Conservation (phyloP, 192 early-diverging fungal genomes). For the Entomortierella lignicola region DNA sequence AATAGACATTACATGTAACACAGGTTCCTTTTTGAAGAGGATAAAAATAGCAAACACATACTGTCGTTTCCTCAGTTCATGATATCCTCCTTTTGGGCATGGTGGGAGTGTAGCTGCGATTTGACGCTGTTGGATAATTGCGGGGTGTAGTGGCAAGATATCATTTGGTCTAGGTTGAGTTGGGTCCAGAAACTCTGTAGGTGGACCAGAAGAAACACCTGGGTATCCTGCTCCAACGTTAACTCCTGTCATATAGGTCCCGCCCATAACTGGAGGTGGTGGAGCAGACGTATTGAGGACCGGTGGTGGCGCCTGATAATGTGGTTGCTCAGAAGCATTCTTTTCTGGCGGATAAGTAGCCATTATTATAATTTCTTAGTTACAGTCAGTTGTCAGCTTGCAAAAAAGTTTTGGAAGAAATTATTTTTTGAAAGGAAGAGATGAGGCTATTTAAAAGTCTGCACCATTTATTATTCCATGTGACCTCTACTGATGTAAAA, state of each 20-base stretch:
- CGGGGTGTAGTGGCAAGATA: conserved; percentile 42
- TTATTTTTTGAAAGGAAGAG: no score
- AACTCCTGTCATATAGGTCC: not conserved
- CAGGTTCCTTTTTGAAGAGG: not conserved
- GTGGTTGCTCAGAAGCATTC: not conserved
- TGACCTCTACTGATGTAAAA: no score
- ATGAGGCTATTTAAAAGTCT: no score
- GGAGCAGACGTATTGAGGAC: not conserved
- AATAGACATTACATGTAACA: not conserved
- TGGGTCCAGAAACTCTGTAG: conserved; percentile 27
- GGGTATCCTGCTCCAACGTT: conserved; percentile 11
- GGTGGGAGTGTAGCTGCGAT: conserved; percentile 44
- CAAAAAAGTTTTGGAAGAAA: no score
- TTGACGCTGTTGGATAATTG: conserved; percentile 47
- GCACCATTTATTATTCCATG: no score
- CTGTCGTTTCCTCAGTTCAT: conserved; percentile 31
- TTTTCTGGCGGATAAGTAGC: conserved; percentile 1
- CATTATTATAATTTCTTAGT: not conserved
- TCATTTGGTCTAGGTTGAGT: conserved; percentile 44
- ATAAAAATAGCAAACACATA: conserved; percentile 21
- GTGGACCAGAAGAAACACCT: conserved; percentile 11
- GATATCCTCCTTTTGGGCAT: conserved; percentile 44
- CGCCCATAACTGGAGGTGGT: not conserved
- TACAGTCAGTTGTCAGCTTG: not conserved
- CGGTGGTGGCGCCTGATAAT: not conserved